These are phyloP conservation scores for Chenopodium album DNA, from an alignment of 148 eudicot genomes.

Conservation along the genomic window DNA sequence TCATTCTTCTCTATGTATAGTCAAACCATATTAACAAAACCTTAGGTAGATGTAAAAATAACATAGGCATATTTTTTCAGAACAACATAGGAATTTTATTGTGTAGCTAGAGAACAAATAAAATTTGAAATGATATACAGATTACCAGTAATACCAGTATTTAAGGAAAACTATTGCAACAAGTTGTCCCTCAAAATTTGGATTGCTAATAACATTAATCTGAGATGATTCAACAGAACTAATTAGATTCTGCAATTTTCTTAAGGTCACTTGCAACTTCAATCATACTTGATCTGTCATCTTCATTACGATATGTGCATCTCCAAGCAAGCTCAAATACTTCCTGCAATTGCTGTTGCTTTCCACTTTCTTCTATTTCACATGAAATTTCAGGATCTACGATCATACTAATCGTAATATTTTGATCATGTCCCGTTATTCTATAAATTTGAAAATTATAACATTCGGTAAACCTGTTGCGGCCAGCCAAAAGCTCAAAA, in stretches of 20 bases:
- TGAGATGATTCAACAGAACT: neutral
- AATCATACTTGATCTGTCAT: conserved; percentile 6
- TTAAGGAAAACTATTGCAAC: neutral
- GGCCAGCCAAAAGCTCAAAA: conserved; percentile 3
- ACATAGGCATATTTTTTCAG: neutral
- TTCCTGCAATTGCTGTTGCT: conserved; percentile 6
- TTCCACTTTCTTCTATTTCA: neutral
- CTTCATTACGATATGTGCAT: neutral
- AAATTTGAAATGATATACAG: neutral
- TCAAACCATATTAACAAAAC: neutral
- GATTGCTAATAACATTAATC: neutral
- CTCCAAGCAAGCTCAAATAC: neutral
- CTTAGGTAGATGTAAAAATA: conserved; percentile 20
- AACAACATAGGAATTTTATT: neutral
- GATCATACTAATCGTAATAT: neutral
- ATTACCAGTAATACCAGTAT: neutral
- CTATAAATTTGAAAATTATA: neutral
- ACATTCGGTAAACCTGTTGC: no score
- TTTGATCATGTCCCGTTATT: neutral
- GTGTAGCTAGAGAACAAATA: conserved; percentile 7
- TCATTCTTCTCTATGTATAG: conserved; percentile 15
- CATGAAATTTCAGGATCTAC: neutral
- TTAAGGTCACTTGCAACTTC: conserved; percentile 6
- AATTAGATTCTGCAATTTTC: neutral
- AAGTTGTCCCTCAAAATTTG: neutral